phyloP scores from a whole-genome alignment of 345 rosid genomes.

The Eucalyptus shirleyi region DNA sequence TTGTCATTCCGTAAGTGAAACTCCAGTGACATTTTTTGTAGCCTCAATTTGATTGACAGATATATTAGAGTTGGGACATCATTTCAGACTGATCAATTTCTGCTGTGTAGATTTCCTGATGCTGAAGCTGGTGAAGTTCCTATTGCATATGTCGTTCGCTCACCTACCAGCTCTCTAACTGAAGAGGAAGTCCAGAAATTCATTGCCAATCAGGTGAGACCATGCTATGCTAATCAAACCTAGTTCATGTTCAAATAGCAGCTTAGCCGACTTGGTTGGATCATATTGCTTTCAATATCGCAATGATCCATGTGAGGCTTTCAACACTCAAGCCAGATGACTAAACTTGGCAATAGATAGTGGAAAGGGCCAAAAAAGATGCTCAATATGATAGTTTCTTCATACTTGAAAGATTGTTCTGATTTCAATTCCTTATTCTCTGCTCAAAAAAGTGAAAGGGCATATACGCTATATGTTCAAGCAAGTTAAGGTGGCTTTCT shows the following conservation, averaged over 20 bases:
- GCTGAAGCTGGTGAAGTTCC: constrained; percentile 96
- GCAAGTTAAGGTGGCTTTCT: background rate
- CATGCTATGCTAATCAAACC: background rate
- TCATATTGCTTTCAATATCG: background rate
- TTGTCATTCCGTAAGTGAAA: constrained; percentile 73
- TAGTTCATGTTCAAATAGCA: background rate
- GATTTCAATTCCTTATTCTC: background rate
- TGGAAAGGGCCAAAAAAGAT: background rate
- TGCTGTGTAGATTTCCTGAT: constrained; percentile 56
- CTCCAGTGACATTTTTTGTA: background rate
- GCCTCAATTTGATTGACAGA: background rate
- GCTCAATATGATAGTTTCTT: background rate
- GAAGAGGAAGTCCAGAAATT: constrained; percentile 53
- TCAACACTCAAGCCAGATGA: background rate
- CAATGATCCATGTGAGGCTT: background rate
- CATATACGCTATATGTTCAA: background rate
- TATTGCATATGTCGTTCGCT: constrained; percentile 65
- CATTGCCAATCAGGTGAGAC: constrained; percentile 63
- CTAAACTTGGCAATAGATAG: background rate
- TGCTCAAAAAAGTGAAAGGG: background rate
- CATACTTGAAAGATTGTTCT: background rate
- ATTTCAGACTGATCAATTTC: background rate
- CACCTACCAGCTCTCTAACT: constrained; percentile 51
- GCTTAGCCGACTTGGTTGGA: background rate
- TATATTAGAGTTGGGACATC: background rate